Percentiles rank a stretch among this genome's conserved stretches.
These are phyloP conservation scores for Oldenlandia corymbosa DNA, from an alignment of 257 asterid species.

Conservation along the genomic window DNA sequence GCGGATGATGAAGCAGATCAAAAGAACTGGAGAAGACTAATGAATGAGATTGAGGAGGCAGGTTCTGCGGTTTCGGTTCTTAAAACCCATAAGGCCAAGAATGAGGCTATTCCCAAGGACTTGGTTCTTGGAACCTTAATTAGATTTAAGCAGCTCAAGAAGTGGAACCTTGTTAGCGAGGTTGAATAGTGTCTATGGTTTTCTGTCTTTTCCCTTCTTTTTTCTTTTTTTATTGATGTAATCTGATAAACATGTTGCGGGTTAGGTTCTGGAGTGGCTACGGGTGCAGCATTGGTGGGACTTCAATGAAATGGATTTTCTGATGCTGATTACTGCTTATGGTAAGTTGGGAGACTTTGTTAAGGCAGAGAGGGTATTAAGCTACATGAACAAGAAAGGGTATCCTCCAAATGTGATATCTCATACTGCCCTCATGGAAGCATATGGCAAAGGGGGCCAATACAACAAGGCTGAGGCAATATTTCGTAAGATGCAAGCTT, in stretches of 20 bases:
- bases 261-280: constrained; percentile 94
- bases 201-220: background rate
- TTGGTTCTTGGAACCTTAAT: constrained; percentile 77
- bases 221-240: background rate
- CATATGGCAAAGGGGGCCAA: constrained; percentile 86
- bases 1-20: constrained; percentile 75
- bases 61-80: constrained; percentile 75
- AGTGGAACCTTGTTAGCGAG: constrained; percentile 95
- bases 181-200: constrained; percentile 26
- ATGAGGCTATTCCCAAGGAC: constrained; percentile 65
- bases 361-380: constrained; percentile 77
- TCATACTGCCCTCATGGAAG: constrained; percentile 95
- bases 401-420: constrained; percentile 79
- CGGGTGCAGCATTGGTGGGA: constrained; percentile 95
- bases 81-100: constrained; percentile 58
- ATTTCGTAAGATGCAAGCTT: constrained; percentile 83
- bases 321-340: constrained; percentile 91
- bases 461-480: constrained; percentile 82
- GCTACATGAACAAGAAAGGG: constrained; percentile 71
- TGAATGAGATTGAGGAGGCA: constrained; percentile 81
- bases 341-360: constrained; percentile 83
- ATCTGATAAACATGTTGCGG: constrained; percentile 1
- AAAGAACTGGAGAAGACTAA: constrained; percentile 78
- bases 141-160: constrained; percentile 95
- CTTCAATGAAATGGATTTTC: constrained; percentile 86